These are phyloP conservation scores for Chlorophyllum brunneum DNA, from an alignment of 768 basidiomycete genomes.

Conservation along the genomic window DNA sequence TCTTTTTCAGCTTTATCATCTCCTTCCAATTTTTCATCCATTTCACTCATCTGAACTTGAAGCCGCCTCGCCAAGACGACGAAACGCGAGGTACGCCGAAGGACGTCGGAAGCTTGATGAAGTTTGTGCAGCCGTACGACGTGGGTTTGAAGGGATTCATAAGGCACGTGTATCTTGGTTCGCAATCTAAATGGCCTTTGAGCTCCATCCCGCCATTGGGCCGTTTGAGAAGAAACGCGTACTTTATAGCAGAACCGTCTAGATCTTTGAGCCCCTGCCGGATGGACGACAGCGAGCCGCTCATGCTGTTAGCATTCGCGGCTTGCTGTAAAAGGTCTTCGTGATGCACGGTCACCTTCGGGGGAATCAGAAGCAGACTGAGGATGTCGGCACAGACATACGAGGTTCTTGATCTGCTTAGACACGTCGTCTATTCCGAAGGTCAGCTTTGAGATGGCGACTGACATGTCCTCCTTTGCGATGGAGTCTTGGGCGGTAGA, in stretches of 20 bases:
- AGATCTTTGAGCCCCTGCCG: conserved; percentile 70
- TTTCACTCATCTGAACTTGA: conserved; percentile 80
- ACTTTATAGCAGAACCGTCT: conserved; percentile 77
- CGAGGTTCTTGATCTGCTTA: conserved; percentile 83
- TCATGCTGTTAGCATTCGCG: conserved; percentile 67
- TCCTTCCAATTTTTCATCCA: conserved; percentile 31
- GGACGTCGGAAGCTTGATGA: conserved; percentile 79
- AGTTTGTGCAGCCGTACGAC: conserved; percentile 74
- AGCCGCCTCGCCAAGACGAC: conserved; percentile 78
- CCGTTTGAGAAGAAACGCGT: conserved; percentile 16
- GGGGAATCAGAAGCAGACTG: conserved; percentile 3
- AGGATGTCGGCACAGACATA: conserved; percentile 33
- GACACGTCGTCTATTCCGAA: conserved; percentile 89
- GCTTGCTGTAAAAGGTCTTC: conserved; percentile 79
- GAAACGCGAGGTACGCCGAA: conserved; percentile 83
- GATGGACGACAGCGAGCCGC: conserved; percentile 65
- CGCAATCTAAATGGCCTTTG: conserved; percentile 52
- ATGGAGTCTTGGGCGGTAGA: conserved; percentile 43
- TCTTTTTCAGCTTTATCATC: conserved; percentile 16
- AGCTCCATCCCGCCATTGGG: not conserved
- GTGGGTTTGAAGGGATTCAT: conserved; percentile 65
- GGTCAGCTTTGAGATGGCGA: conserved; percentile 84
- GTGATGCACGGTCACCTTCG: conserved; percentile 78
- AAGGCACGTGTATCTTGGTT: conserved; percentile 81
- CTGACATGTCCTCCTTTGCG: conserved; percentile 82